Percentiles rank a stretch among this genome's conserved stretches.
Evolutionary conservation across 2,329 filamentous ascomycete species (phyloP).

Genomic region (Raffaelea deltoideospora): DNA sequence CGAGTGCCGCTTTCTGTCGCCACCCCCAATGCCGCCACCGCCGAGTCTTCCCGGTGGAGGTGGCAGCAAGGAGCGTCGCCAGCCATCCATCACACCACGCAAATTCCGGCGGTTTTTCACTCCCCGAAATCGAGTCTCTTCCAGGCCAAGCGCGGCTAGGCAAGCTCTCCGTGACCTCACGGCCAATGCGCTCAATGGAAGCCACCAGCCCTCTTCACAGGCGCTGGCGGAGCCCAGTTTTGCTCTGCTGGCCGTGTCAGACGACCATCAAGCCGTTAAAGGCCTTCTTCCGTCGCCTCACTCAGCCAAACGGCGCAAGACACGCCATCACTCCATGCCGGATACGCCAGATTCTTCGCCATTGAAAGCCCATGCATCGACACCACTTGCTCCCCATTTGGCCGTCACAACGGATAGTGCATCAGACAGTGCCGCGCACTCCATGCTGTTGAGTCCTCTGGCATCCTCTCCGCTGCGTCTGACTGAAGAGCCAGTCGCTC

Average conservation of each 20-base stretch:
- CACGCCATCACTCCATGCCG: conserved; percentile 20
- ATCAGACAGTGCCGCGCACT: conserved; percentile 1
- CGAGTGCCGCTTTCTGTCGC: conserved; percentile 6
- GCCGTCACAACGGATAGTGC: no score
- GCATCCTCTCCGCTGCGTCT: conserved; percentile 15
- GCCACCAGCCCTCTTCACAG: no score
- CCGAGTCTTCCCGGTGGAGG: not conserved
- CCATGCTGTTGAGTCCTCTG: conserved; percentile 23
- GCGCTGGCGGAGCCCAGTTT: no score
- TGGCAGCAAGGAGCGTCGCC: conserved; percentile 27
- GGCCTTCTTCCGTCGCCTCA: conserved; percentile 12
- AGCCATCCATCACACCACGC: conserved; percentile 37
- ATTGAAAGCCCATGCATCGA: conserved; percentile 13
- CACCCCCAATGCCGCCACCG: conserved; percentile 13
- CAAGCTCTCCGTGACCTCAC: conserved; percentile 25
- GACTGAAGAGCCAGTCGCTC: conserved; percentile 14
- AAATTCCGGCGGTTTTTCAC: conserved; percentile 40
- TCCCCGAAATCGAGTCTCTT: conserved; percentile 26
- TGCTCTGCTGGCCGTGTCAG: no score
- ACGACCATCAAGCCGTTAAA: no score
- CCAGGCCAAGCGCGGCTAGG: conserved; percentile 22
- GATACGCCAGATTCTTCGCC: conserved; percentile 24
- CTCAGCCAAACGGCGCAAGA: conserved; percentile 21
- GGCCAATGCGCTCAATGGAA: conserved; percentile 23
- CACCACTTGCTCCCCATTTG: no score